These are phyloP conservation scores for Ophiostoma quercus DNA, from an alignment of 2,329 filamentous ascomycete genomes.

Conservation along the genomic window DNA sequence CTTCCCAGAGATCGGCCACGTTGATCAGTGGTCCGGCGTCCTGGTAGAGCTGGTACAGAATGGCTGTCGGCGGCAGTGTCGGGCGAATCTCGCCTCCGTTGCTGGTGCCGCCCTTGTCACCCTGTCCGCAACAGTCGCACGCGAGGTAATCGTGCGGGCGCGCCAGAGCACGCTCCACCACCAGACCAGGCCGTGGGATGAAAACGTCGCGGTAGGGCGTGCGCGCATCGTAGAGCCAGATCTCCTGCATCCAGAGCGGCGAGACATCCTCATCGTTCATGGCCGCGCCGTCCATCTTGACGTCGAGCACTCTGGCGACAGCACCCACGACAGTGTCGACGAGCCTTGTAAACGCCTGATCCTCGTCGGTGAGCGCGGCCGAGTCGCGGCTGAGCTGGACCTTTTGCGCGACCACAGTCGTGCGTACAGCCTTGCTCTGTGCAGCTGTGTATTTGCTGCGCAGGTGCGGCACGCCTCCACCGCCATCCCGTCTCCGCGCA, in stretches of 20 bases:
- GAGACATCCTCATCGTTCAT: background rate
- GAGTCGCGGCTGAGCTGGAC: constrained; percentile 74
- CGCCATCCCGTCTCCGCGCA: background rate
- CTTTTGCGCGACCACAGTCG: constrained; percentile 74
- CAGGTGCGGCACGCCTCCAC: constrained; percentile 37
- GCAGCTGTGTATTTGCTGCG: constrained; percentile 71
- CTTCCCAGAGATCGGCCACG: constrained; percentile 71
- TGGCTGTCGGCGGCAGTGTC: constrained; percentile 63
- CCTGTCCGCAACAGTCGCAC: constrained; percentile 58
- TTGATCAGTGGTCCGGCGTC: constrained; percentile 75
- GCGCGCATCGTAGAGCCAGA: constrained; percentile 69
- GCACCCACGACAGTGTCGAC: constrained; percentile 53
- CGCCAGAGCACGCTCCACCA: constrained; percentile 65
- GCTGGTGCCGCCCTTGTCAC: background rate
- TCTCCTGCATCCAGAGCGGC: constrained; percentile 58
- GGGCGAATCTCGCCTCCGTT: constrained; percentile 48
- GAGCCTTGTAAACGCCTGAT: constrained; percentile 63
- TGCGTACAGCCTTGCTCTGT: constrained; percentile 63
- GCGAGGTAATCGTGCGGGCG: constrained; percentile 72
- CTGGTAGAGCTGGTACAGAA: constrained; percentile 73
- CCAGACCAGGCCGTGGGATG: constrained; percentile 63
- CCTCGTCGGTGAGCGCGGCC: constrained; percentile 62
- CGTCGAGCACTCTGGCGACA: constrained; percentile 39
- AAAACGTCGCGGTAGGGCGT: constrained; percentile 69
- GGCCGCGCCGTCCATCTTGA: constrained; percentile 36